Evolutionary conservation across 768 basidiomycete species (phyloP), one percentile per base, ranked within the genome.

Genomic region (Auriculariales sp.): DNA sequence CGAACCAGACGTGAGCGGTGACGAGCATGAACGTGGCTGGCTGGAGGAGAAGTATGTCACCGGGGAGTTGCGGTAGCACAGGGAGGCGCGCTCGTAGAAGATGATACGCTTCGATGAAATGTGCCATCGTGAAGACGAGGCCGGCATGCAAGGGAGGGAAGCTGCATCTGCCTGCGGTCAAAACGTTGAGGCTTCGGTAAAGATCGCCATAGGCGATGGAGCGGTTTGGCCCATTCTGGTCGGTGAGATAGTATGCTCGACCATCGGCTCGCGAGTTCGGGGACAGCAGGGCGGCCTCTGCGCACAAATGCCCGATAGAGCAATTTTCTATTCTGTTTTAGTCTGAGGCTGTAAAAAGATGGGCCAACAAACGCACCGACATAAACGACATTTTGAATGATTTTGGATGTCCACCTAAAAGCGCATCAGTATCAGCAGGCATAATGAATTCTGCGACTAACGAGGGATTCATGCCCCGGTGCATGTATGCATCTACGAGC

Each of bases 161-260:
- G 3, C 59, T 62, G 36, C 72, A 75, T 49, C 75, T 73, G 5
- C 77, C 73, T n/a, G 72, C 69, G 3, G 73, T 71, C 33, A 87
- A 68, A 2, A 75, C 72, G 28, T 68, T 67, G 30, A 87, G 66
- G 3, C 66, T 67, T 22, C 64, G 65, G 58, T 83, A 78, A 25
- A 76, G 64, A 54, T 88, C 85, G n/a, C 81, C 75, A 50, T 70
- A 80, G 4, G 79, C 79, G 2, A 71, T 62, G 15, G 78, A 71
- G 0, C 76, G 74, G 6, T 81, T 81, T 1, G 81, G 72, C n/a
- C n/a, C n/a, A n/a, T n/a, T n/a, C n/a, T n/a, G n/a, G 58, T 88
- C 83, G 1, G 78, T 70, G 48, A 87, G 60, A 28, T 65, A 67
- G 64, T 85, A 88, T 2, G 78, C 73, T 56, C 83, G 75, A 1